Conservation (phyloP, 2,329 filamentous ascomycete species). For the Talaromyces sp. region DNA sequence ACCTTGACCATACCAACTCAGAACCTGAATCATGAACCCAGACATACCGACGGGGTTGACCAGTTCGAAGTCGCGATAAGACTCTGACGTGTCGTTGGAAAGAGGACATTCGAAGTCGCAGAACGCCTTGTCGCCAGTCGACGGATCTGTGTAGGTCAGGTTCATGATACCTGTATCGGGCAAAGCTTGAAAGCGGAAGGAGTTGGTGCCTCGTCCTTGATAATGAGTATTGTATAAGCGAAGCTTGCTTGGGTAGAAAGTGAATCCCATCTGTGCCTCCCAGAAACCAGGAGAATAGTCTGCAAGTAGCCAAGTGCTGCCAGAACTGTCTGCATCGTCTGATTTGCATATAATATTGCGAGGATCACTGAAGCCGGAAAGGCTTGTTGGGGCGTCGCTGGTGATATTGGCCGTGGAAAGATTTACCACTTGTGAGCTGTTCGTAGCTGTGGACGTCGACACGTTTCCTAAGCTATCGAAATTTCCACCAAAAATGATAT, state of each 20-base stretch:
- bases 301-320: slow-evolving; percentile 76
- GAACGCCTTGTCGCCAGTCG: slow-evolving; percentile 60
- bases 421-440: slow-evolving; percentile 74
- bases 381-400: slow-evolving; percentile 57
- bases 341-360: slow-evolving; percentile 79
- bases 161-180: slow-evolving; percentile 94
- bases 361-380: slow-evolving; percentile 68
- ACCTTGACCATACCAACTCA: slow-evolving; percentile 79
- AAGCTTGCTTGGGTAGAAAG: slow-evolving; percentile 81
- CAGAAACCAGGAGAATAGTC: slow-evolving; percentile 76
- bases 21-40: slow-evolving; percentile 78
- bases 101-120: slow-evolving; percentile 87
- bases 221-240: slow-evolving; percentile 82
- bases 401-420: slow-evolving; percentile 73
- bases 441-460: slow-evolving; percentile 53
- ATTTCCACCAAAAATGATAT: slow-evolving; percentile 85
- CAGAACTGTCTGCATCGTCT: slow-evolving; percentile 60
- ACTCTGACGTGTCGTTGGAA: slow-evolving; percentile 60
- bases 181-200: slow-evolving; percentile 79
- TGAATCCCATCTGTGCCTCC: slow-evolving; percentile 77
- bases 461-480: slow-evolving; percentile 76
- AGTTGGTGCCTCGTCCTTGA: slow-evolving; percentile 80
- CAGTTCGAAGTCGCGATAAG: slow-evolving; percentile 86
- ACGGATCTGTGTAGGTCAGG: slow-evolving; percentile 79
- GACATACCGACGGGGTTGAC: slow-evolving; percentile 87